Evolutionary conservation across 495 filamentous ascomycete species (phyloP).

Genomic region (Oleoguttula mirabilis): DNA sequence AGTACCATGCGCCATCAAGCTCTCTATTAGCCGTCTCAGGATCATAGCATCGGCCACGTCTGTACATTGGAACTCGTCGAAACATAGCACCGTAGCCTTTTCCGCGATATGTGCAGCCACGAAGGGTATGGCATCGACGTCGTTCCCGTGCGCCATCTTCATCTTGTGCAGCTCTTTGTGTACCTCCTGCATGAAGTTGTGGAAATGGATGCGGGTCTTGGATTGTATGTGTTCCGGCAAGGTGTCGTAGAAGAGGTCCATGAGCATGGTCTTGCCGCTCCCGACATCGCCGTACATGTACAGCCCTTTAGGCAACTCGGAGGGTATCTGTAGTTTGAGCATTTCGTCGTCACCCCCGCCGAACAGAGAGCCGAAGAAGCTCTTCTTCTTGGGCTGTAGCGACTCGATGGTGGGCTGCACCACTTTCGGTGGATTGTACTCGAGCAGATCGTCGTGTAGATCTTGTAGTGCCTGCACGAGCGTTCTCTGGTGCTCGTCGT

Average conservation of each 20-base stretch:
- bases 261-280: constrained; percentile 97
- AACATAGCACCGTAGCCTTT: constrained; percentile 75
- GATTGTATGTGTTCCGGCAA: constrained; percentile 65
- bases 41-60: constrained; percentile 99
- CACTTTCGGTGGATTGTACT: constrained; percentile 60
- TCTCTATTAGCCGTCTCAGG: constrained; percentile 72
- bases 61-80: constrained; percentile 98
- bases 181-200: constrained; percentile 99
- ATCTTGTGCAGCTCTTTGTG: constrained; percentile 83
- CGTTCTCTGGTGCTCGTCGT: constrained; percentile 84
- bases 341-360: constrained; percentile 26
- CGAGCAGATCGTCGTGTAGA: constrained; percentile 68
- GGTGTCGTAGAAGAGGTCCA: constrained; percentile 97
- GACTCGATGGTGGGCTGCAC: constrained; percentile 66
- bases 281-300: constrained; percentile 97
- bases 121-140: constrained; percentile 84
- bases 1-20: constrained; percentile 88
- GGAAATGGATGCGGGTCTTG: constrained; percentile 96
- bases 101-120: constrained; percentile 87
- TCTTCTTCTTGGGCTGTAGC: constrained; percentile 47
- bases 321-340: constrained; percentile 35
- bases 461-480: constrained; percentile 83
- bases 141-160: constrained; percentile 78
- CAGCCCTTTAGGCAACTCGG: constrained; percentile 69
- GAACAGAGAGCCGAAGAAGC: constrained; percentile 69